Evolutionary conservation across 1,139 yeast genomes (phyloP).

Genomic region (Suhomyces yuchorum): DNA sequence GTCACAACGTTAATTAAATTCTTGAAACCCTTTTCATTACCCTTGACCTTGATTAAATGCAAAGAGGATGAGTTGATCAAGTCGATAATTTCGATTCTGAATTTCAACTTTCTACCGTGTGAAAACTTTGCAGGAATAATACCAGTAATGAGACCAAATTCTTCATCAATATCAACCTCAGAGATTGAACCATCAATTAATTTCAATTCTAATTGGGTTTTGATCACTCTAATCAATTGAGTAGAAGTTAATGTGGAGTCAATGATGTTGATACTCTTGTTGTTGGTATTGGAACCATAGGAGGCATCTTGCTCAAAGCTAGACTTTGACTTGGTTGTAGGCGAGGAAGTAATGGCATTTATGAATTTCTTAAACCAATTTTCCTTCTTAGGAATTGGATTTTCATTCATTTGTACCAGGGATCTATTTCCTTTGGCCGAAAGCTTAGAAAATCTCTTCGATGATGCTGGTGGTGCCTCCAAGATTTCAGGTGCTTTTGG

Average conservation of each 20-base stretch:
- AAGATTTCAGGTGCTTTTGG: constrained; percentile 42
- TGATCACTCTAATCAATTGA: constrained; percentile 38
- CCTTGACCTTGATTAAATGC: constrained; percentile 58
- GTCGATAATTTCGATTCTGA: constrained; percentile 48
- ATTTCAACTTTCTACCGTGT: constrained; percentile 50
- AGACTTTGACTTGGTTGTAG: constrained; percentile 9
- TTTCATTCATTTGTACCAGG: constrained; percentile 11
- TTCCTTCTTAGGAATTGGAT: constrained; percentile 19
- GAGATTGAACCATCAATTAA: constrained; percentile 53
- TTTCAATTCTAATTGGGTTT: constrained; percentile 48
- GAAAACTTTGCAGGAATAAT: constrained; percentile 51
- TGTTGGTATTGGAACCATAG: constrained; percentile 8
- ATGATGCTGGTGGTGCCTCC: constrained; percentile 8
- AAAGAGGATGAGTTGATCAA: constrained; percentile 49
- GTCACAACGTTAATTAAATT: constrained; percentile 54
- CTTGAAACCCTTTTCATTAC: constrained; percentile 67
- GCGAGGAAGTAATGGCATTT: constrained; percentile 19
- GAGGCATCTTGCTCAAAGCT: constrained; percentile 1
- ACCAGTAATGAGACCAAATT: constrained; percentile 49
- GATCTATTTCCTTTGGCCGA: constrained; percentile 19
- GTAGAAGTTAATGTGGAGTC: constrained; percentile 35
- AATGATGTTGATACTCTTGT: constrained; percentile 33
- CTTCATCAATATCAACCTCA: constrained; percentile 45
- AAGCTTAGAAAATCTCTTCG: constrained; percentile 30
- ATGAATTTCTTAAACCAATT: constrained; percentile 46